phyloP scores from a whole-genome alignment of 2,329 filamentous ascomycete species.

The Xylaria sp. region DNA sequence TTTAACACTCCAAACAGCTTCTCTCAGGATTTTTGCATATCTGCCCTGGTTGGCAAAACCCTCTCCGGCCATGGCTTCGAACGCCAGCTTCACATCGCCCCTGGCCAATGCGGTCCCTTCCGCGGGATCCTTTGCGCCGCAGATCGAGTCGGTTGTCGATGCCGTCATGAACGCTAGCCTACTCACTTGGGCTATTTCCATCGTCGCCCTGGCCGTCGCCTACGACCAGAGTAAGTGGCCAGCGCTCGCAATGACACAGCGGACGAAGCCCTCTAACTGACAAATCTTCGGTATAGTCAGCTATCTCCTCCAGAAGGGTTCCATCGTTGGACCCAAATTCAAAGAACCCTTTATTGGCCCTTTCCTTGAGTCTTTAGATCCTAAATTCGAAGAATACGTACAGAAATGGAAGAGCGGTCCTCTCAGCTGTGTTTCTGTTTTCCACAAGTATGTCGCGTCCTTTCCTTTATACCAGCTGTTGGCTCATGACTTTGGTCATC shows the following conservation, averaged over 20 bases:
- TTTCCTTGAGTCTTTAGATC: slow-evolving; percentile 90
- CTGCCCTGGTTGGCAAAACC: slow-evolving; percentile 26
- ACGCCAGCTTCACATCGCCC: slow-evolving; percentile 74
- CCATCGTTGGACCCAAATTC: slow-evolving; percentile 77
- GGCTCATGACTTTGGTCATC: slow-evolving; percentile 14
- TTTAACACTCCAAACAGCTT: background rate
- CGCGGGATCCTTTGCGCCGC: slow-evolving; percentile 62
- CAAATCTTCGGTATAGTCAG: slow-evolving; percentile 63
- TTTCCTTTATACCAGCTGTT: slow-evolving; percentile 1
- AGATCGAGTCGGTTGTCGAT: slow-evolving; percentile 66
- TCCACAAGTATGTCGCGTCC: slow-evolving; percentile 84
- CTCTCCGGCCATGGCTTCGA: slow-evolving; percentile 61
- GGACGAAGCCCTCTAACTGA: slow-evolving; percentile 24
- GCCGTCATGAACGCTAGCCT: slow-evolving; percentile 66
- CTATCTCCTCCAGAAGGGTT: slow-evolving; percentile 79
- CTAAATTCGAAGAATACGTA: slow-evolving; percentile 90
- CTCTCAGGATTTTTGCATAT: slow-evolving; percentile 14
- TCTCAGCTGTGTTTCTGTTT: slow-evolving; percentile 96
- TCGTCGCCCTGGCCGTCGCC: slow-evolving; percentile 75
- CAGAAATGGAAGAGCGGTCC: slow-evolving; percentile 92
- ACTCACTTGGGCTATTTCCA: slow-evolving; percentile 73
- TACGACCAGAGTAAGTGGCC: slow-evolving; percentile 87
- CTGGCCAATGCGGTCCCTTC: slow-evolving; percentile 68
- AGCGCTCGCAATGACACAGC: background rate
- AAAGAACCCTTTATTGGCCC: slow-evolving; percentile 94